phyloP scores from a whole-genome alignment of 305 asterid genomes.

The Solanum hybrid region DNA sequence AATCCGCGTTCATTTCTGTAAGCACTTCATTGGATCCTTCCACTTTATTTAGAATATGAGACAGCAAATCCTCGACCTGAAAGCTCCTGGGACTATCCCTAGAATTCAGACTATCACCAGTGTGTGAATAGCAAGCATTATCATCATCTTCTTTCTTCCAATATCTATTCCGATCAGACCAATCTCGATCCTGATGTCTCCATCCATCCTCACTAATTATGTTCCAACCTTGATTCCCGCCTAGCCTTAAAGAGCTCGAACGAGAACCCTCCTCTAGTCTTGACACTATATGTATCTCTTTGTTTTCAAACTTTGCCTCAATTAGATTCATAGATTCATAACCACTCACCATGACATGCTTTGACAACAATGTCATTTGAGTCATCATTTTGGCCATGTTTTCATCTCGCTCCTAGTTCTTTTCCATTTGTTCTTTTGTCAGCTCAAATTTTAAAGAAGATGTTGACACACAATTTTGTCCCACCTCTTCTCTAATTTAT shows the following conservation, averaged over 20 bases:
- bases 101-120: not conserved
- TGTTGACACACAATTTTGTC: too few species aligned
- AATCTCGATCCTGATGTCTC: not conserved
- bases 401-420: not conserved
- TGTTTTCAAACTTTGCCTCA: too few species aligned
- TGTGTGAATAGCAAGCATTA: not conserved
- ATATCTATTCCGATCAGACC: not conserved
- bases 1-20: not conserved
- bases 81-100: not conserved
- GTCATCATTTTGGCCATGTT: not conserved
- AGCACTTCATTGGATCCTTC: not conserved
- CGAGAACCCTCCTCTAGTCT: not conserved
- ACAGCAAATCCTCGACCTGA: not conserved
- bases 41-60: not conserved
- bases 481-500: too few species aligned
- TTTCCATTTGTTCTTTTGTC: too few species aligned
- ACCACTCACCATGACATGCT: too few species aligned
- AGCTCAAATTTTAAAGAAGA: too few species aligned
- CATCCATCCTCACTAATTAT: not conserved
- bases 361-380: not conserved
- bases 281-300: not conserved
- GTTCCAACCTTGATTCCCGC: not conserved
- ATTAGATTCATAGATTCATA: too few species aligned
- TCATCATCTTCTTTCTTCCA: not conserved
- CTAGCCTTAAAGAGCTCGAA: not conserved